Conservation (phyloP, 306 rosid genomes). For the Begonia fuchsioides region DNA sequence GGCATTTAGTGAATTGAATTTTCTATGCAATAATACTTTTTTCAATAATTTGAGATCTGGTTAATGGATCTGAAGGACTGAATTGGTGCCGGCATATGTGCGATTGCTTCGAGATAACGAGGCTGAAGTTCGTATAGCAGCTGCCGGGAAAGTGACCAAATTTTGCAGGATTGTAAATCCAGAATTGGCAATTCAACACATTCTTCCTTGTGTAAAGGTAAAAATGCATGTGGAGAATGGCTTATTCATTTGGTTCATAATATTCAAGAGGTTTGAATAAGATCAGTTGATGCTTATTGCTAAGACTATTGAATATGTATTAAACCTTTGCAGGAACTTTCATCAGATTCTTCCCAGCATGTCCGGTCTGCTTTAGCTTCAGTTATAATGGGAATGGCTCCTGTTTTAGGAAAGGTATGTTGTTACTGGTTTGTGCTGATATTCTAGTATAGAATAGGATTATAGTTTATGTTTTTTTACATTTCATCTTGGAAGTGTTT, state of each 20-base stretch:
- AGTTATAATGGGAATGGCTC: no score
- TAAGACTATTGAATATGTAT: conserved; percentile 8
- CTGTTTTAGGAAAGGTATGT: no score
- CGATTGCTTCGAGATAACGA: conserved; percentile 94
- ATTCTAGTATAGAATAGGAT: no score
- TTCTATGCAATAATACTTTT: background rate
- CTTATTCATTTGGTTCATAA: no score
- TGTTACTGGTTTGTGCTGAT: no score
- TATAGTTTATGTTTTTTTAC: no score
- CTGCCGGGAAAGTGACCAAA: conserved; percentile 95
- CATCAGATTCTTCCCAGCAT: no score
- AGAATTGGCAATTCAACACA: conserved; percentile 78
- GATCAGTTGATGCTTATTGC: background rate
- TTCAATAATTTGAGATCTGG: conserved; percentile 6
- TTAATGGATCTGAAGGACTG: conserved; percentile 36
- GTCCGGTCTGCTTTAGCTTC: no score
- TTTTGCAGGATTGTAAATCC: conserved; percentile 87
- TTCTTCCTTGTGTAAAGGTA: conserved; percentile 98
- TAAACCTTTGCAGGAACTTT: conserved; percentile 63
- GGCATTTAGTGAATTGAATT: background rate
- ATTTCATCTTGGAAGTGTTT: no score
- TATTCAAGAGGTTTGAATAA: no score
- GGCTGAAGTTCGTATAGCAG: conserved; percentile 98
- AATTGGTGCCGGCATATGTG: conserved; percentile 93
- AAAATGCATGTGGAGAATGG: conserved; percentile 1